phyloP scores from a whole-genome alignment of 2,329 filamentous ascomycete genomes.

The Clarireedia homoeocarpa region DNA sequence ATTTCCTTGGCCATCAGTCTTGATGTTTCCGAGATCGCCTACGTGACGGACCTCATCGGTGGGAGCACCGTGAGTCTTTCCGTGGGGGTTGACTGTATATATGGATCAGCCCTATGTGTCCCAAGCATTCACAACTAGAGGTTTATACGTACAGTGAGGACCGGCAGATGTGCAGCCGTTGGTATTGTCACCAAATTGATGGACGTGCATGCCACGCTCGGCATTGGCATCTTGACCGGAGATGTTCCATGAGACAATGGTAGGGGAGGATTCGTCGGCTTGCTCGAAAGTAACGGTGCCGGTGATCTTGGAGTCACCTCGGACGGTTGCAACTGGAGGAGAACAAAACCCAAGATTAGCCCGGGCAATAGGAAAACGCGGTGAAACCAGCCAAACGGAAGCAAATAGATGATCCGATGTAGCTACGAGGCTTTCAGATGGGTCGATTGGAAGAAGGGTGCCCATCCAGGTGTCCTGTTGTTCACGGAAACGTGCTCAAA shows the following conservation, averaged over 20 bases:
- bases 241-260: constrained; percentile 88
- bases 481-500: constrained; percentile 52
- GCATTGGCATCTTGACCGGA: constrained; percentile 88
- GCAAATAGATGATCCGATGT: background rate
- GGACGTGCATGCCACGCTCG: constrained; percentile 96
- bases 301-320: constrained; percentile 92
- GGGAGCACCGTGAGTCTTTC: constrained; percentile 87
- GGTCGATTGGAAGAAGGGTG: constrained; percentile 26
- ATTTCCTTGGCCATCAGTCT: constrained; percentile 89
- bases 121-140: background rate
- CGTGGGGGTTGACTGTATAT: constrained; percentile 81
- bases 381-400: background rate
- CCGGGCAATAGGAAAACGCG: background rate
- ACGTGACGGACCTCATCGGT: constrained; percentile 81
- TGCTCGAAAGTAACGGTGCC: constrained; percentile 96
- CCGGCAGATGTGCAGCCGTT: constrained; percentile 98
- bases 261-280: constrained; percentile 69
- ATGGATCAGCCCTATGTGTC: constrained; percentile 11
- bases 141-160: constrained; percentile 72
- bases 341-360: constrained; percentile 11
- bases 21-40: constrained; percentile 94
- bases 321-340: constrained; percentile 78
- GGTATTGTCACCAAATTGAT: constrained; percentile 99
- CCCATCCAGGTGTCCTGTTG: constrained; percentile 39
- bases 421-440: constrained; percentile 20